Percentiles rank a stretch among this genome's conserved stretches.
Conservation (phyloP, 192 early-diverging fungal species). For the Rhizophlyctis rosea region DNA sequence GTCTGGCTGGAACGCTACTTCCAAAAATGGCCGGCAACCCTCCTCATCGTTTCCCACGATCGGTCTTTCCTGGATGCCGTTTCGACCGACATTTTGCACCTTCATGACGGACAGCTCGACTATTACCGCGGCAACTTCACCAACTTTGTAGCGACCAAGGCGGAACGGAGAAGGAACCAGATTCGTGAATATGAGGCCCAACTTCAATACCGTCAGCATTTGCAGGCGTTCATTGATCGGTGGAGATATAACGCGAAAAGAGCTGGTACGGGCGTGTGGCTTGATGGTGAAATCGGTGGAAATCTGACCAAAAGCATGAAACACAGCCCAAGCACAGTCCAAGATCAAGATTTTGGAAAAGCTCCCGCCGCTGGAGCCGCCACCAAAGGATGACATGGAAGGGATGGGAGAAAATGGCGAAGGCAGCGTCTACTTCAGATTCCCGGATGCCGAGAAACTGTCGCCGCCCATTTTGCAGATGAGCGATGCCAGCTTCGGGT, state of each 20-base stretch:
- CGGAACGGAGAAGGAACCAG: slow-evolving; percentile 88
- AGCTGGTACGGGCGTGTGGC: slow-evolving; percentile 31
- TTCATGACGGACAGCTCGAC: slow-evolving; percentile 90
- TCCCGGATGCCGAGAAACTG: slow-evolving; percentile 89
- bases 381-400: slow-evolving; percentile 63
- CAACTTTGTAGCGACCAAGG: slow-evolving; percentile 82
- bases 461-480: slow-evolving; percentile 97
- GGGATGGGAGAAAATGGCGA: slow-evolving; percentile 68
- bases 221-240: slow-evolving; percentile 97
- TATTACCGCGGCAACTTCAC: slow-evolving; percentile 96
- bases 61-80: slow-evolving; percentile 95
- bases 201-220: slow-evolving; percentile 85
- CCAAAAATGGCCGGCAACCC: slow-evolving; percentile 83
- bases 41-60: slow-evolving; percentile 98
- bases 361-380: slow-evolving; percentile 84
- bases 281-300: neutral
- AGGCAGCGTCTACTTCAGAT: slow-evolving; percentile 70
- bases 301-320: neutral
- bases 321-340: slow-evolving; percentile 87
- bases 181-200: slow-evolving; percentile 96
- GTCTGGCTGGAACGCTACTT: slow-evolving; percentile 97
- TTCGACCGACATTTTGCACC: slow-evolving; percentile 94
- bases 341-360: slow-evolving; percentile 99
- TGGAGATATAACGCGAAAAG: slow-evolving; percentile 99
- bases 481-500: slow-evolving; percentile 86